Percentiles rank a stretch among this genome's conserved stretches.
Conservation (phyloP, 2,329 filamentous ascomycete species). For the Claviceps sorghi region DNA sequence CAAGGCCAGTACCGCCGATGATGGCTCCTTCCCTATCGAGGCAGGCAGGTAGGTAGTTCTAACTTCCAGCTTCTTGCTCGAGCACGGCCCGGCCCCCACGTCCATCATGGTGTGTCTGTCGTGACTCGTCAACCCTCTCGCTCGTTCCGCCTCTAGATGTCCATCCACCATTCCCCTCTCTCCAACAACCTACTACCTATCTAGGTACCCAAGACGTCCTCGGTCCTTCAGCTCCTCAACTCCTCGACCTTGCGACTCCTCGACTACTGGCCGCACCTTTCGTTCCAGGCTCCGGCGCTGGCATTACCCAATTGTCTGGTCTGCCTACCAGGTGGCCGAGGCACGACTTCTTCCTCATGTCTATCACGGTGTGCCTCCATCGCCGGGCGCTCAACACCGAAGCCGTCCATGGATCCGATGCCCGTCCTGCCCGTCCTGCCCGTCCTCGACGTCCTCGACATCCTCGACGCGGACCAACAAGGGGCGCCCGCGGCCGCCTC, state of each 20-base stretch:
- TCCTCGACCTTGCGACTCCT: background rate
- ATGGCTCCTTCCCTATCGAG: background rate
- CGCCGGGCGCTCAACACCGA: conserved; percentile 1
- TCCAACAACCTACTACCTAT: no score
- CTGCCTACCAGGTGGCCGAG: background rate
- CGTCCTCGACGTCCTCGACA: no score
- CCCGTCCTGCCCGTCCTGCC: no score
- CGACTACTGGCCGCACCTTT: no score
- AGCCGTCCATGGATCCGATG: conserved; percentile 7
- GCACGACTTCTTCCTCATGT: conserved; percentile 7
- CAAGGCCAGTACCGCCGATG: background rate
- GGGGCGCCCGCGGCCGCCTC: no score
- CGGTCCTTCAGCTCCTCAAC: background rate
- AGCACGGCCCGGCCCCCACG: background rate
- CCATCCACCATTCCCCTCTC: background rate
- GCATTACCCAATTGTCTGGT: background rate
- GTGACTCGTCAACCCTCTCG: background rate
- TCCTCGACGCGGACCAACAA: conserved; percentile 4
- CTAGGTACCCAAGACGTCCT: no score
- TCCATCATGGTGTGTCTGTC: background rate
- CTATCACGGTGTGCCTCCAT: conserved; percentile 3
- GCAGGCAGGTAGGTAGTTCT: no score
- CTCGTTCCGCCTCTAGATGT: background rate
- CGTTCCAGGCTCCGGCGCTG: no score
- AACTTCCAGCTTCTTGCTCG: background rate